phyloP scores from a whole-genome alignment of 2,329 filamentous ascomycete genomes.

The Davidsoniella neocaledoniae region DNA sequence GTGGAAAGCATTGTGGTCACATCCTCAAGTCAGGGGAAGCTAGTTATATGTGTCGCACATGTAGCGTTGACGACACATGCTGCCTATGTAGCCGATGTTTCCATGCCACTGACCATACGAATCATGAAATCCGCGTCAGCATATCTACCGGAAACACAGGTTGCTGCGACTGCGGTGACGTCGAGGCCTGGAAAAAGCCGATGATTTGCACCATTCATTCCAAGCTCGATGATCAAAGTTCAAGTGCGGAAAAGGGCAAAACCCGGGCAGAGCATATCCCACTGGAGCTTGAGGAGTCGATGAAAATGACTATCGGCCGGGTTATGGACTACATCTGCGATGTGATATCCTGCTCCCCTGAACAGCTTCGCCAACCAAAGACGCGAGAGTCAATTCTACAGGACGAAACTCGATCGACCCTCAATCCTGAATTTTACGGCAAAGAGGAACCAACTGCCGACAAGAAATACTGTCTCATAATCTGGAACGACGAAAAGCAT shows the following conservation, averaged over 20 bases:
- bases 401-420: constrained; percentile 61
- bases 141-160: constrained; percentile 83
- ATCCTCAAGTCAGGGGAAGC: constrained; percentile 93
- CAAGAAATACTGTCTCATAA: constrained; percentile 60
- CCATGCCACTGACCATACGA: constrained; percentile 84
- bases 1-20: constrained; percentile 88
- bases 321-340: constrained; percentile 92
- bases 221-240: constrained; percentile 24
- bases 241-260: not conserved
- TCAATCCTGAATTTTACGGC: constrained; percentile 39
- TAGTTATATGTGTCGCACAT: constrained; percentile 87
- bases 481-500: constrained; percentile 99
- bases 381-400: constrained; percentile 61
- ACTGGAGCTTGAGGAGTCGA: constrained; percentile 56
- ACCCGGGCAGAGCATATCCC: constrained; percentile 35
- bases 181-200: constrained; percentile 80
- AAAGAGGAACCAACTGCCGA: constrained; percentile 19
- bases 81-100: constrained; percentile 90
- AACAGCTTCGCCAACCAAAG: constrained; percentile 78
- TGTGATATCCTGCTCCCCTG: constrained; percentile 92
- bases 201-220: constrained; percentile 91
- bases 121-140: constrained; percentile 77
- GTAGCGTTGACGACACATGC: constrained; percentile 86
- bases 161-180: constrained; percentile 93
- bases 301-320: constrained; percentile 71